Evolutionary conservation across 1,284 basidiomycete genomes (phyloP), one percentile per base, ranked within the genome.

Genomic region (Cutaneotrichosporon spelunceum): DNA sequence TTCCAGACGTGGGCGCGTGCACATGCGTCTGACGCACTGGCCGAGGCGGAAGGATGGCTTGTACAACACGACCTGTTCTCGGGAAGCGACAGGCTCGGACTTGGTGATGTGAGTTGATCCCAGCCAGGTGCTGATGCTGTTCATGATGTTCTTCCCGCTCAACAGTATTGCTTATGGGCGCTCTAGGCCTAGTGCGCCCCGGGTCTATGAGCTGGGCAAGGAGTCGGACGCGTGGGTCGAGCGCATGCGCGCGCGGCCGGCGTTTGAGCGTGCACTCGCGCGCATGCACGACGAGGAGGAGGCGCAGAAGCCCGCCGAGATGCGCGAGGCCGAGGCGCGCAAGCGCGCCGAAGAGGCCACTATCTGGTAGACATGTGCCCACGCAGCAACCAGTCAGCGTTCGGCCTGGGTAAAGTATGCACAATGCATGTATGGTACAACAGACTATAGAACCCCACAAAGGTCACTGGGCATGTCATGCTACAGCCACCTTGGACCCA

Each of bases 71-170:
- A 60, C 9, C 72, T 57, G 63, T 77, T 77, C 60, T 72, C 70
- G 1, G 74, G 70, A 5, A 61, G 58, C 1, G 65, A 69, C 33
- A 66, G 71, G 57, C 68, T 70, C 2, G 75, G 75, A 34, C 52
- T 53, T 8, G 56, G 56, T 23, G 56, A 57, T 19, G 56, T 57
- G 33, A 49, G 56, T 47, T n/a, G 8, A 5, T 23, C 13, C 7
- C n/a, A 1, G 9, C 42, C 16, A 21, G 8, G 0, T 45, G 70
- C 70, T 4, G 56, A 59, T 1, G 60, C 68, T 66, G 57, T 53
- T 58, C n/a, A 58, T 52, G 36, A 53, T 52, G 49, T 39, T 53
- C 47, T 58, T 53, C 57, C 49, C 49, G 11, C 9, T 58, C 36
- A 52, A 58, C 57, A 44, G 36, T 10, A 53, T 58, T 19, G 44